Evolutionary conservation across 2,329 filamentous ascomycete species (phyloP).

Genomic region (Proliferodiscus dingleyae): DNA sequence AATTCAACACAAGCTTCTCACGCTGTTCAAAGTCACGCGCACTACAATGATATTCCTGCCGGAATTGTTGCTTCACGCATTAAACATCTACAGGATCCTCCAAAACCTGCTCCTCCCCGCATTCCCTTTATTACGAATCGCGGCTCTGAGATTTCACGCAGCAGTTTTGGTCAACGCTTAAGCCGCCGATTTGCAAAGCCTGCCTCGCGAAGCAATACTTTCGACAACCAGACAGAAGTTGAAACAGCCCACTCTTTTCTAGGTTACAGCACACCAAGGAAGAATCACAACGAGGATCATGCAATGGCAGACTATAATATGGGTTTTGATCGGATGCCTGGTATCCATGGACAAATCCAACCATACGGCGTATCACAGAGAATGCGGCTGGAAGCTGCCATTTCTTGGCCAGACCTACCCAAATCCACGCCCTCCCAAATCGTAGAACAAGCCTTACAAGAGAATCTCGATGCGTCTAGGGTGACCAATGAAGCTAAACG

Average conservation of each 20-base stretch:
- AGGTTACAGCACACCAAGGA: conserved; percentile 22
- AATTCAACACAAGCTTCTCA: conserved; percentile 4
- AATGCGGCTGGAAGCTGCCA: conserved; percentile 13
- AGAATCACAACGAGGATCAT: conserved; percentile 25
- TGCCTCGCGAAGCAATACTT: conserved; percentile 23
- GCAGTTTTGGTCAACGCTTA: conserved; percentile 31
- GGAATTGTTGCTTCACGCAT: conserved; percentile 34
- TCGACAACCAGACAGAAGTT: conserved; percentile 23
- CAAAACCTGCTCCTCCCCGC: conserved; percentile 17
- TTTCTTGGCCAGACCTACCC: conserved; percentile 7
- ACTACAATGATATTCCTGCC: conserved; percentile 24
- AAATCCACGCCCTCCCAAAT: not conserved
- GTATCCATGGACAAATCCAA: conserved; percentile 11
- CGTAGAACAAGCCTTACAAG: not conserved
- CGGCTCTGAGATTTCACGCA: conserved; percentile 20
- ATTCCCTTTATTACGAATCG: conserved; percentile 27
- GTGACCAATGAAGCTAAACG: conserved; percentile 11
- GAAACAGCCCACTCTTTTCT: conserved; percentile 29
- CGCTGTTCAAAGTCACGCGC: conserved; percentile 3
- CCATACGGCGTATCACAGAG: conserved; percentile 3
- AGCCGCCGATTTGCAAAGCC: conserved; percentile 22
- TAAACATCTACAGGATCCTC: conserved; percentile 30
- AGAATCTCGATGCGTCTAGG: conserved; percentile 2
- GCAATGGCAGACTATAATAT: conserved; percentile 8
- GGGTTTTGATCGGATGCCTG: conserved; percentile 11